Conservation (phyloP, 768 basidiomycete species). For the Boletus rubroflammeus region DNA sequence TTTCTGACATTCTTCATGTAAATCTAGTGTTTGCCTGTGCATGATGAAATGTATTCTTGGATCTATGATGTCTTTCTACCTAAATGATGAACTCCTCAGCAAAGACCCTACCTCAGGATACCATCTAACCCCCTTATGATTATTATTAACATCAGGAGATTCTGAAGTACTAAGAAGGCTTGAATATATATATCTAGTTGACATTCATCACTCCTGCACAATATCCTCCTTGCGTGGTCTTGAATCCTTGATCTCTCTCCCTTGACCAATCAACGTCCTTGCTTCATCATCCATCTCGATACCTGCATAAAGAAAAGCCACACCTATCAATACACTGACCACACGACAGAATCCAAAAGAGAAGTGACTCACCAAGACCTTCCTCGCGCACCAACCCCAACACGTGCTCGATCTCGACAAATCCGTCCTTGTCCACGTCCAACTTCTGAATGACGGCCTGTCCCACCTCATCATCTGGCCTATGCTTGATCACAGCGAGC, state of each 20-base stretch:
- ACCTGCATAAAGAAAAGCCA: slow-evolving; percentile 41
- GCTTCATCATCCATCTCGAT: slow-evolving; percentile 85
- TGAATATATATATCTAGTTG: slow-evolving; percentile 6
- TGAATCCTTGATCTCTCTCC: slow-evolving; percentile 73
- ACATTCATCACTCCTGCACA: slow-evolving; percentile 56
- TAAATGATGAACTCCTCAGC: no score
- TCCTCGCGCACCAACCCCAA: slow-evolving; percentile 85
- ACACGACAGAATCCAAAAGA: not conserved
- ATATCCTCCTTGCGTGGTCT: slow-evolving; percentile 96
- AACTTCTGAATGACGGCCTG: slow-evolving; percentile 86
- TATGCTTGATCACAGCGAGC: slow-evolving; percentile 89
- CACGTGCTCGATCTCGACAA: slow-evolving; percentile 93
- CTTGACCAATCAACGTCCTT: slow-evolving; percentile 77
- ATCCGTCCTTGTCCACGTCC: slow-evolving; percentile 95
- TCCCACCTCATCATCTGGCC: slow-evolving; percentile 85
- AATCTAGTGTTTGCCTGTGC: no score
- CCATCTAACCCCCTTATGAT: not conserved
- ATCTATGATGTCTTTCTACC: no score
- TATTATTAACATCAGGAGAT: no score
- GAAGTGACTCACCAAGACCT: slow-evolving; percentile 57
- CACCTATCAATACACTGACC: not conserved
- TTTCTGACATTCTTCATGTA: no score
- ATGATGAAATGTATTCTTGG: no score
- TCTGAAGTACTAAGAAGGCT: not conserved
- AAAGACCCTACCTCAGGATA: not conserved